phyloP scores from a whole-genome alignment of 2,329 filamentous ascomycete genomes.

The Colletotrichum sp. region DNA sequence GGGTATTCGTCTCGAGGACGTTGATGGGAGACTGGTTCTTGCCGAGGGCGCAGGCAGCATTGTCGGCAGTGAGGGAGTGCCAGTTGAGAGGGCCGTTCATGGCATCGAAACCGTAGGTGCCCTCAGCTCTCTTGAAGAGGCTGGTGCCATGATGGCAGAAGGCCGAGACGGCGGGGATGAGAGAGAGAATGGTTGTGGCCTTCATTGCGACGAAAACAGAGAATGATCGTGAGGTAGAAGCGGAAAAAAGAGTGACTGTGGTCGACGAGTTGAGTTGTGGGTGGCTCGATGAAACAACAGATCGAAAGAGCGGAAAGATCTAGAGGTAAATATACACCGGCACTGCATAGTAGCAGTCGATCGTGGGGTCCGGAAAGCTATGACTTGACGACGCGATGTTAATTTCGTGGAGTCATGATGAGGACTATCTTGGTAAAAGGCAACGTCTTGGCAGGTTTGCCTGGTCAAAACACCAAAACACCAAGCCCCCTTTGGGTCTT shows the following conservation, averaged over 20 bases:
- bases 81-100: slow-evolving; percentile 55
- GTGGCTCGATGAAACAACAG: neutral
- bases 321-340: slow-evolving; percentile 9
- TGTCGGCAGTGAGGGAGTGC: slow-evolving; percentile 48
- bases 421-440: neutral
- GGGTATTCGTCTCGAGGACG: slow-evolving; percentile 34
- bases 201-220: slow-evolving; percentile 22
- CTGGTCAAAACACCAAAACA: neutral
- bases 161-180: slow-evolving; percentile 26
- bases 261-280: neutral
- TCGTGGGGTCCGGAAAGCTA: neutral
- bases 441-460: slow-evolving; percentile 10
- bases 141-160: slow-evolving; percentile 39
- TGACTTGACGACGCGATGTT: slow-evolving; percentile 1
- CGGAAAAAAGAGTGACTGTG: neutral
- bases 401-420: slow-evolving; percentile 7
- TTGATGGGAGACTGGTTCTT: slow-evolving; percentile 62
- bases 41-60: slow-evolving; percentile 52
- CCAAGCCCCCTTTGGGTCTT: neutral
- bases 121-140: slow-evolving; percentile 26
- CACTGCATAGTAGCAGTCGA: neutral
- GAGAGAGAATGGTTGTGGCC: slow-evolving; percentile 19
- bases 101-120: slow-evolving; percentile 45
- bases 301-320: neutral
- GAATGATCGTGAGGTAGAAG: neutral